These are phyloP conservation scores for Eucalyptus pauciflora DNA, from an alignment of 345 rosid genomes.

Conservation along the genomic window DNA sequence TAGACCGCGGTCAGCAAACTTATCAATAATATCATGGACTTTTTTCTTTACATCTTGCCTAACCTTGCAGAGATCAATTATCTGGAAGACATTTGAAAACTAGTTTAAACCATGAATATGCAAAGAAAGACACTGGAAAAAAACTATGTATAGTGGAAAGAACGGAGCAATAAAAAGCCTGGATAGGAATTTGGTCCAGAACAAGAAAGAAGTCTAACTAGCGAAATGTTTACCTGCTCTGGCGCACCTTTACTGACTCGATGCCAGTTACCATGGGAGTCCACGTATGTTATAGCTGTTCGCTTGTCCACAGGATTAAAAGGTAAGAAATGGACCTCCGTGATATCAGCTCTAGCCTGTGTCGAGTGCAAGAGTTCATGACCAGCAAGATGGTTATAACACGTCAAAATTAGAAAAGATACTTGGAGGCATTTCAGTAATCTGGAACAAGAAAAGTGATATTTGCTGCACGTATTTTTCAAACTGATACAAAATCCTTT, in stretches of 20 bases:
- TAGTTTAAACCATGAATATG: background rate
- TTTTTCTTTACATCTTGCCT: slow-evolving; percentile 48
- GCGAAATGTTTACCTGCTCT: slow-evolving; percentile 42
- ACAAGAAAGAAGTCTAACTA: background rate
- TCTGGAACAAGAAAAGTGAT: background rate
- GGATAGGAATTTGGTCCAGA: background rate
- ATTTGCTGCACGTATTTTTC: background rate
- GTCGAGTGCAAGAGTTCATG: background rate
- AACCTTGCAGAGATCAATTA: slow-evolving; percentile 61
- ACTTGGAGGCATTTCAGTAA: background rate
- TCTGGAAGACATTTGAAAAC: slow-evolving; percentile 12
- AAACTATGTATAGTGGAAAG: background rate
- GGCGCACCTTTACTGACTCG: slow-evolving; percentile 83
- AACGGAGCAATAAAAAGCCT: background rate
- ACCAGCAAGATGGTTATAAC: background rate
- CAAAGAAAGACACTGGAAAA: background rate
- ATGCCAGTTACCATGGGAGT: slow-evolving; percentile 58
- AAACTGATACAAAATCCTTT: background rate
- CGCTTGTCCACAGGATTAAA: slow-evolving; percentile 88
- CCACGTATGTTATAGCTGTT: slow-evolving; percentile 73
- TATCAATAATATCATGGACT: slow-evolving; percentile 71
- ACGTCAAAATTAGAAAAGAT: background rate
- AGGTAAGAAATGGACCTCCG: slow-evolving; percentile 73
- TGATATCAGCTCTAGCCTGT: slow-evolving; percentile 66
- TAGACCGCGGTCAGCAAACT: slow-evolving; percentile 81